A percentile compares a stretch with the other conserved stretches of the same genome.
These are phyloP conservation scores for Jamesozyma spencerorum DNA, from an alignment of 805 yeast genomes.

Conservation along the genomic window DNA sequence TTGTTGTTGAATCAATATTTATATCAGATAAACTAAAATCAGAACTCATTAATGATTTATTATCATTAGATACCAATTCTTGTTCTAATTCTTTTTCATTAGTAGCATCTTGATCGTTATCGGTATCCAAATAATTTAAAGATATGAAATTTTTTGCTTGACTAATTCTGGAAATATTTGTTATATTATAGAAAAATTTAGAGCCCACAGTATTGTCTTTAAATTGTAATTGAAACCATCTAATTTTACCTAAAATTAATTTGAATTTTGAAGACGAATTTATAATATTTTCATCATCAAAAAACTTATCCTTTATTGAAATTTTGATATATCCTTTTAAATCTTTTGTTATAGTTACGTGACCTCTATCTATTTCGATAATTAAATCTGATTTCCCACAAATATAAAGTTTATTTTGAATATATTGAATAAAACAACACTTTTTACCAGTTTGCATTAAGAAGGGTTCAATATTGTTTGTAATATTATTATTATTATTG, in stretches of 20 bases:
- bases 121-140: constrained; percentile 14
- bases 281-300: constrained; percentile 1
- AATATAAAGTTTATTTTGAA: constrained; percentile 9
- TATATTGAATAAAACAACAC: constrained; percentile 10
- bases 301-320: constrained; percentile 3
- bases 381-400: constrained; percentile 13
- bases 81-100: constrained; percentile 3
- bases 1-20: not conserved
- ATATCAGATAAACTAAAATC: constrained; percentile 3
- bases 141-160: constrained; percentile 24
- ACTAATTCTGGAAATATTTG: constrained; percentile 24
- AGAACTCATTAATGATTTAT: not conserved
- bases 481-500: not conserved
- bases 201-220: constrained; percentile 1
- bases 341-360: constrained; percentile 6
- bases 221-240: constrained; percentile 9
- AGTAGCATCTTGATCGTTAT: constrained; percentile 2
- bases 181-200: constrained; percentile 6
- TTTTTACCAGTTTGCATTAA: not conserved
- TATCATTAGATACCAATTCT: not conserved
- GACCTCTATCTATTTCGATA: constrained; percentile 12
- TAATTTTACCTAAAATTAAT: constrained; percentile 2
- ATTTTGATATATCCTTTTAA: constrained; percentile 9
- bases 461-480: not conserved
- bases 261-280: not conserved